phyloP scores from a whole-genome alignment of 192 early-diverging fungal species.

The Linnemannia zychae region DNA sequence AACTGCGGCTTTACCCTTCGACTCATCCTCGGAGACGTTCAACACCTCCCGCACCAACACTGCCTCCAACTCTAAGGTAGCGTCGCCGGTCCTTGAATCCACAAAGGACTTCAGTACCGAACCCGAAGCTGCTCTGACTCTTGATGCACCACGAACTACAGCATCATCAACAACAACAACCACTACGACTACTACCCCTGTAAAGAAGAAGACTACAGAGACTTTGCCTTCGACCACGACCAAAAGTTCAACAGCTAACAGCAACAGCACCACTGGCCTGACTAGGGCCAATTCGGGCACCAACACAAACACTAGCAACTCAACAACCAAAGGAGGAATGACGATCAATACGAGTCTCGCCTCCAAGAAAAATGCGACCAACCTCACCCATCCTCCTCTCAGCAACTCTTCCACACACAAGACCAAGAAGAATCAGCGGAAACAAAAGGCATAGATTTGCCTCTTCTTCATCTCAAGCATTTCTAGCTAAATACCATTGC shows the following conservation, averaged over 20 bases:
- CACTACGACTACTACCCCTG: not conserved
- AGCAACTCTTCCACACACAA: conserved; percentile 1
- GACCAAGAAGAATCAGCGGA: conserved; percentile 24
- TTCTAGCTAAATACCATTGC: not conserved
- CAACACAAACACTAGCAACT: not conserved
- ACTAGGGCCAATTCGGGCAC: not conserved
- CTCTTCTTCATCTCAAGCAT: not conserved
- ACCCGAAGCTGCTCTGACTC: not conserved
- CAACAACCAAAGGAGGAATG: conserved; percentile 17
- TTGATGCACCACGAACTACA: not conserved
- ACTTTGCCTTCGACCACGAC: too few species aligned
- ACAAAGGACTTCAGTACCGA: conserved; percentile 1
- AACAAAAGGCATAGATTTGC: not conserved
- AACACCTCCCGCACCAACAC: conserved; percentile 9
- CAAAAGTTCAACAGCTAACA: not conserved
- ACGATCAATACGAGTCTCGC: conserved; percentile 12
- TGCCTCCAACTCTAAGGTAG: conserved; percentile 21
- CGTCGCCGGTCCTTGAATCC: conserved; percentile 9
- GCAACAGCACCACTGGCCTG: not conserved
- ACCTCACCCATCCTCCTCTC: not conserved
- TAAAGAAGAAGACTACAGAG: not conserved
- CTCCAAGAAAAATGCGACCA: conserved; percentile 14
- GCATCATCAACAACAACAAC: not conserved
- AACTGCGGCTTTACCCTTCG: not conserved
- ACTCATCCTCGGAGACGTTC: not conserved